phyloP scores from a whole-genome alignment of 2,329 filamentous ascomycete genomes.

The Neofusicoccum umdonicola region DNA sequence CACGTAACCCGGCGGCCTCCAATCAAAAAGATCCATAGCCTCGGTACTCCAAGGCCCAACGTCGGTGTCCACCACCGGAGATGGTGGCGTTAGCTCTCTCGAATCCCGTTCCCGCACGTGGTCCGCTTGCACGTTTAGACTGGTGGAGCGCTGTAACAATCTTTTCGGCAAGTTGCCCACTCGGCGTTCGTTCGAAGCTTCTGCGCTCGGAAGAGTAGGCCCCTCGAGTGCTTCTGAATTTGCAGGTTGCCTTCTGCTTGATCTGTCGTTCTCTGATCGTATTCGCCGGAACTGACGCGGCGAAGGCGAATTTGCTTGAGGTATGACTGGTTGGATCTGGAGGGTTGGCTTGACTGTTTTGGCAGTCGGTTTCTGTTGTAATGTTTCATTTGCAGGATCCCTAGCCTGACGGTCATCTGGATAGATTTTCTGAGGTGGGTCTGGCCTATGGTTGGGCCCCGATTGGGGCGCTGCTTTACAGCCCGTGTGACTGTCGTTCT shows the following conservation, averaged over 20 bases:
- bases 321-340: neutral
- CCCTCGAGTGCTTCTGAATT: neutral
- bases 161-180: neutral
- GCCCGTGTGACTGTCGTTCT: neutral
- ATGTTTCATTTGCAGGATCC: neutral
- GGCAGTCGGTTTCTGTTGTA: neutral
- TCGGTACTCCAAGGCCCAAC: constrained; percentile 68
- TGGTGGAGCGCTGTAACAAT: neutral
- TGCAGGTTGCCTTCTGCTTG: neutral
- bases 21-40: constrained; percentile 65
- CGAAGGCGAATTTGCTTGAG: neutral
- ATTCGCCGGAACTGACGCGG: constrained; percentile 15
- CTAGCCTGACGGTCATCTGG: constrained; percentile 32
- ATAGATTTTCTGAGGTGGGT: constrained; percentile 26
- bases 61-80: constrained; percentile 49
- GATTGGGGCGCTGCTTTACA: neutral
- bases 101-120: constrained; percentile 15
- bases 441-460: too few relatives aligned
- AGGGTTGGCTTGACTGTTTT: neutral
- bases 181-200: neutral
- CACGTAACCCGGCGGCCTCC: constrained; percentile 47
- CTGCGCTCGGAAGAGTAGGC: neutral
- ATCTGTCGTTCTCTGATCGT: constrained; percentile 15
- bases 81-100: constrained; percentile 38
- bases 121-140: neutral